Conservation (phyloP, 768 basidiomycete genomes). For the Boletus rufocinnamomeus region DNA sequence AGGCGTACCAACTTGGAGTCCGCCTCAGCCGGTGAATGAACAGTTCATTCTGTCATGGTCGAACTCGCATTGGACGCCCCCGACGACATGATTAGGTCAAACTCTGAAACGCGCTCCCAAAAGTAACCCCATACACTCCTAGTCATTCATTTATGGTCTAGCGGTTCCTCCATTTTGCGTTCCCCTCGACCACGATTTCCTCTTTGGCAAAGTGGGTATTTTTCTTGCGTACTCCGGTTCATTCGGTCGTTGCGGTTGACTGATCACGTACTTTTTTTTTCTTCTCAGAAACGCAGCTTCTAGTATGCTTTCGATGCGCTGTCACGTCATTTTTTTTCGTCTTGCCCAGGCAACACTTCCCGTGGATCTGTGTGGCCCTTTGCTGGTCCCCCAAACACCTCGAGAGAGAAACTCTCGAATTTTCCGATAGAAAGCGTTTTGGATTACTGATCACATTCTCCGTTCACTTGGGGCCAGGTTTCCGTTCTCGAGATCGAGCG, state of each 20-base stretch:
- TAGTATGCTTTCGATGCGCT: conserved; percentile 6
- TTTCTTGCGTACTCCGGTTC: background rate
- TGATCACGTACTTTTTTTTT: conserved; percentile 14
- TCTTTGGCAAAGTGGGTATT: background rate
- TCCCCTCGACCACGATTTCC: background rate
- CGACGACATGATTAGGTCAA: background rate
- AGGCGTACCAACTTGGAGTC: background rate
- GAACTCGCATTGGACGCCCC: background rate
- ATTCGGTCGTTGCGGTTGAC: background rate
- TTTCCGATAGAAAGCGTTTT: background rate
- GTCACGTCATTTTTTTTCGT: conserved; percentile 11
- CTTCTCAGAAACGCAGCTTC: conserved; percentile 8
- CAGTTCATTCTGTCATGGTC: background rate
- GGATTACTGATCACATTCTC: conserved; percentile 15
- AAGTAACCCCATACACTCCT: no score
- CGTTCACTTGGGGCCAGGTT: conserved; percentile 12
- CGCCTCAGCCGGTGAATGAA: background rate
- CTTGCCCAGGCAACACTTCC: conserved; percentile 2
- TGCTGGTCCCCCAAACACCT: background rate
- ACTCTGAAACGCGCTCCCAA: conserved; percentile 5
- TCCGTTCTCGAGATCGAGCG: background rate
- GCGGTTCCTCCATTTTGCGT: no score
- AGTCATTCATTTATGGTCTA: background rate
- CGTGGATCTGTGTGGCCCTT: conserved; percentile 15
- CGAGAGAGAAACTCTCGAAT: background rate